Conservation (phyloP, 2,329 filamentous ascomycete genomes). For the Cordyceps militaris region DNA sequence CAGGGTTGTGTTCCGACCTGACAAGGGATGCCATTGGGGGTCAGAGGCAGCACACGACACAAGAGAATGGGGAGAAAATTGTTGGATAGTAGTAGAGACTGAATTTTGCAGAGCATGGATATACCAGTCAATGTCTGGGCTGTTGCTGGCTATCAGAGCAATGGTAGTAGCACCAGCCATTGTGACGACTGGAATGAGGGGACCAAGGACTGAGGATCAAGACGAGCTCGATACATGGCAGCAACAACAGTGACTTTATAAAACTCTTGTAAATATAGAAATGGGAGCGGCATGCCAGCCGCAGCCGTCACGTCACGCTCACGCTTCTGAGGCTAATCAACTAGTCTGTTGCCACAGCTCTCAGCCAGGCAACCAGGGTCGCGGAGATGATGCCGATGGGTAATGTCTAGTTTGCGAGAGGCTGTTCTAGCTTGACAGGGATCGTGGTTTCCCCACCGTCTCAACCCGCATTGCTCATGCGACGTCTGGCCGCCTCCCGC, state of each 20-base stretch:
- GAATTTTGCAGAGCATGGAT: background rate
- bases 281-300: background rate
- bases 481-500: background rate
- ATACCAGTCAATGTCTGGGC: background rate
- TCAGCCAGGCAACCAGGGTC: background rate
- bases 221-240: background rate
- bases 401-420: background rate
- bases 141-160: background rate
- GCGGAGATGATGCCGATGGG: conserved; percentile 10
- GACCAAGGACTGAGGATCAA: background rate
- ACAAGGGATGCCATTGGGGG: background rate
- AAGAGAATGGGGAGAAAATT: background rate
- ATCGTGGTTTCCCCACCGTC: background rate
- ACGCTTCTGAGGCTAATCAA: too few species aligned
- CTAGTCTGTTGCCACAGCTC: background rate
- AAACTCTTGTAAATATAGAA: too few species aligned
- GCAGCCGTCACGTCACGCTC: background rate
- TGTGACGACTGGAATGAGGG: background rate
- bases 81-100: background rate
- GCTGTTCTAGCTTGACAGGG: background rate
- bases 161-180: background rate
- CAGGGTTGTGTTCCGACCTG: background rate
- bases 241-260: background rate
- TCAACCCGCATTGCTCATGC: conserved; percentile 1
- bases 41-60: background rate